Percentiles rank a stretch among this genome's conserved stretches.
phyloP scores from a whole-genome alignment of 1,284 basidiomycete species.

The Erythrobasidium hasegawianum region DNA sequence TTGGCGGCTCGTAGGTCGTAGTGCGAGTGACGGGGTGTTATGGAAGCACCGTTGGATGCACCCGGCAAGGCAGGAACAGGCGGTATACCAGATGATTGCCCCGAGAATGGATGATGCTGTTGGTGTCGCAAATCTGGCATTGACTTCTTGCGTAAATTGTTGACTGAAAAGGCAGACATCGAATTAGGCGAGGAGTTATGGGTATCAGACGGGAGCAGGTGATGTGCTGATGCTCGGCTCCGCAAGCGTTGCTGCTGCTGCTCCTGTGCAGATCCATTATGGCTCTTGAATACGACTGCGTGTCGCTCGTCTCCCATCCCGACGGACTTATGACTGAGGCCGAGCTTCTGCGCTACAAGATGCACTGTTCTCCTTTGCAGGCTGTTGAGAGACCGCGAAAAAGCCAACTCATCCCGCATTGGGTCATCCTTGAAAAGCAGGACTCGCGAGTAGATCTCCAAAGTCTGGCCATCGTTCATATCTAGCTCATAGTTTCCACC shows the following conservation, averaged over 20 bases:
- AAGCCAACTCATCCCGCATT: constrained; percentile 95
- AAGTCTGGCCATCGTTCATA: constrained; percentile 87
- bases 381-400: constrained; percentile 78
- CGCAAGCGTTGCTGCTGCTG: constrained; percentile 7
- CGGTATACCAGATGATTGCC: not conserved
- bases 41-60: not conserved
- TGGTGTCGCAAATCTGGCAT: constrained; percentile 63
- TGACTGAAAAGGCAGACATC: constrained; percentile 50
- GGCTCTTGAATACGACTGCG: constrained; percentile 75
- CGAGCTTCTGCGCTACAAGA: constrained; percentile 90
- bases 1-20: constrained; percentile 17
- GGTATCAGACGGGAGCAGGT: constrained; percentile 44
- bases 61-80: not conserved
- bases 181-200: constrained; percentile 35
- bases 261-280: constrained; percentile 3
- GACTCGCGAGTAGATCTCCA: constrained; percentile 96
- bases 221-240: constrained; percentile 15
- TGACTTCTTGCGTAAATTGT: constrained; percentile 84
- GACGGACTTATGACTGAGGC: constrained; percentile 87
- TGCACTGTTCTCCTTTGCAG: constrained; percentile 91
- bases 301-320: constrained; percentile 89
- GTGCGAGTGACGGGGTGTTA: constrained; percentile 24
- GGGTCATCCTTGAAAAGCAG: constrained; percentile 96
- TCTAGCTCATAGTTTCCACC: constrained; percentile 63
- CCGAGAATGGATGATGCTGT: constrained; percentile 37